Conservation (phyloP, 495 filamentous ascomycete species). For the Letharia columbiana region DNA sequence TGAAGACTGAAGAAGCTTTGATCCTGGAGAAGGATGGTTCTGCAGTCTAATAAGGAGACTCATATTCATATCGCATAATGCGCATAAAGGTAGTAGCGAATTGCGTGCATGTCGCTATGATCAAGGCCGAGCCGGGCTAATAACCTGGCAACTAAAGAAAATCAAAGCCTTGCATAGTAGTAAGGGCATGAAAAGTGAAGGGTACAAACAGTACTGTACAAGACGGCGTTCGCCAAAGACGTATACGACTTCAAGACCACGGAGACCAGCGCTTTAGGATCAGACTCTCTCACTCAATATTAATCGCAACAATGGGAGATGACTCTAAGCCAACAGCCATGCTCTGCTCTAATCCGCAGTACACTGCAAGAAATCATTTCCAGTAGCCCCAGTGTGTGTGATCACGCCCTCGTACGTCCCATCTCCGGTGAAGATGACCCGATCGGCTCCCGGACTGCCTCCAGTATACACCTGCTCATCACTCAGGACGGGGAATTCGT, state of each 20-base stretch:
- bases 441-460: slow-evolving; percentile 59
- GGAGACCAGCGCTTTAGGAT: not conserved
- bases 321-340: too few relatives aligned
- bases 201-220: not conserved
- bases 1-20: not conserved
- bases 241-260: not conserved
- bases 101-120: not conserved
- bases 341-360: slow-evolving; percentile 14
- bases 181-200: not conserved
- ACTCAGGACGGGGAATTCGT: slow-evolving; percentile 62
- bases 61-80: not conserved
- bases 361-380: slow-evolving; percentile 57
- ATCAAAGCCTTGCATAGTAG: not conserved
- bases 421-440: slow-evolving; percentile 55
- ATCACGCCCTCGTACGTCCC: slow-evolving; percentile 51
- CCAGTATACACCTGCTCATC: slow-evolving; percentile 48
- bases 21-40: not conserved
- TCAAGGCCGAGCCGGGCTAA: not conserved
- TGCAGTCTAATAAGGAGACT: not conserved
- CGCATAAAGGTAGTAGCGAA: not conserved
- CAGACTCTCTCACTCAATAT: not conserved
- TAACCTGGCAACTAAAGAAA: not conserved
- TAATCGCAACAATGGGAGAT: not conserved
- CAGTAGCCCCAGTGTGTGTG: slow-evolving; percentile 61
- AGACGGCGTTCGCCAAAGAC: not conserved